Conservation (phyloP, 2,329 filamentous ascomycete genomes). For the Penicillium sp. region DNA sequence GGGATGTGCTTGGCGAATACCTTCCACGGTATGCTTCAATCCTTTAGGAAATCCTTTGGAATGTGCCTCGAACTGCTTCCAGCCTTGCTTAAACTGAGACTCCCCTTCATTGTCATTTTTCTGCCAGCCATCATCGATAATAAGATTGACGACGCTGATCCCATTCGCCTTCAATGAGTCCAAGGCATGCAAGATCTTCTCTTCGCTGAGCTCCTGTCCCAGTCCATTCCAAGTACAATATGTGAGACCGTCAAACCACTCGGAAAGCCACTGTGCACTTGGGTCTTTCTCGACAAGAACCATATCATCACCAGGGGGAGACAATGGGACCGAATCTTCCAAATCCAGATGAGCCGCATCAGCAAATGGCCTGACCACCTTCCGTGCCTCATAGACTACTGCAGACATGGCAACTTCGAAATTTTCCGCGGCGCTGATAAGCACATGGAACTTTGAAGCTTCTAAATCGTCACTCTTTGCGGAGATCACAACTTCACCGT, state of each 20-base stretch:
- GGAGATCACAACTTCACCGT: constrained; percentile 67
- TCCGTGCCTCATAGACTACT: constrained; percentile 83
- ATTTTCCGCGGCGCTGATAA: constrained; percentile 69
- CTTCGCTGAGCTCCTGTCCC: constrained; percentile 76
- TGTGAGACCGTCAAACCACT: constrained; percentile 89
- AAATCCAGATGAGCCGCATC: constrained; percentile 10
- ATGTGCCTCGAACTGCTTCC: constrained; percentile 85
- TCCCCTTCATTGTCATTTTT: constrained; percentile 61
- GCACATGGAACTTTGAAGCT: constrained; percentile 58
- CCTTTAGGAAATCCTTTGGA: constrained; percentile 75
- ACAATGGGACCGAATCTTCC: constrained; percentile 28
- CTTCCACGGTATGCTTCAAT: constrained; percentile 67
- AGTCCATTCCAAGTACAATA: constrained; percentile 98
- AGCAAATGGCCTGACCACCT: constrained; percentile 50
- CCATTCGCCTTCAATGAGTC: constrained; percentile 67
- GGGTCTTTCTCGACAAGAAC: constrained; percentile 44
- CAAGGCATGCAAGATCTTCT: constrained; percentile 75
- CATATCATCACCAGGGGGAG: constrained; percentile 43
- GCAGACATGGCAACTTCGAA: constrained; percentile 77
- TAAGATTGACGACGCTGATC: constrained; percentile 79
- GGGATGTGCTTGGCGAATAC: constrained; percentile 68
- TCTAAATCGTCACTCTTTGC: constrained; percentile 68
- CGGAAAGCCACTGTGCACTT: constrained; percentile 66
- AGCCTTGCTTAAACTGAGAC: constrained; percentile 56
- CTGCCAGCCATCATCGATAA: constrained; percentile 98